A percentile compares a stretch with the other conserved stretches of the same genome.
These are phyloP conservation scores for Scortechinia acanthostroma DNA, from an alignment of 2,329 filamentous ascomycete genomes.

Conservation along the genomic window DNA sequence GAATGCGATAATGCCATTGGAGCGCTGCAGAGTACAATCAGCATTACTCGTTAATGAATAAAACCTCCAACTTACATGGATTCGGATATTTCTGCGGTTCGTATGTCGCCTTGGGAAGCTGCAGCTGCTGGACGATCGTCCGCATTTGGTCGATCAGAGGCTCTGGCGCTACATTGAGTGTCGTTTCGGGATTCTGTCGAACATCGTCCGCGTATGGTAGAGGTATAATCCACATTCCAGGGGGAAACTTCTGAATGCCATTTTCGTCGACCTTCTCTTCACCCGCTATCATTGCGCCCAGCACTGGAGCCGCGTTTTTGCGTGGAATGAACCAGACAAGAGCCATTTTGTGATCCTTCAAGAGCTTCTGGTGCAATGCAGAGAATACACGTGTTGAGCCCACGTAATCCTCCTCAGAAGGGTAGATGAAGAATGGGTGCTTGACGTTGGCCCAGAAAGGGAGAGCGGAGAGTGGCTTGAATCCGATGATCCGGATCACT, in stretches of 20 bases:
- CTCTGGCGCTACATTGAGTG: conserved; percentile 49
- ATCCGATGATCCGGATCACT: conserved; percentile 82
- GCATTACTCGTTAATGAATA: neutral
- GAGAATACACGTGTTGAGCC: conserved; percentile 91
- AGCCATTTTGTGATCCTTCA: conserved; percentile 72
- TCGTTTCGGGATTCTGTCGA: conserved; percentile 62
- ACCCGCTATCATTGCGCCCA: conserved; percentile 78
- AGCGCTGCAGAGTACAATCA: conserved; percentile 35
- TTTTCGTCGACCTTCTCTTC: conserved; percentile 56
- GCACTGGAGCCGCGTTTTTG: conserved; percentile 68
- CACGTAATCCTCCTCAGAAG: conserved; percentile 80
- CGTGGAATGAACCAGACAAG: conserved; percentile 86
- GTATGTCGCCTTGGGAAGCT: conserved; percentile 79
- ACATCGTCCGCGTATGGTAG: conserved; percentile 87
- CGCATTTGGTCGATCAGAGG: conserved; percentile 76
- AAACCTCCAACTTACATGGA: conserved; percentile 34
- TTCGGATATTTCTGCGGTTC: conserved; percentile 86
- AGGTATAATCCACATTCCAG: conserved; percentile 81
- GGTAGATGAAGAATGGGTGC: conserved; percentile 87
- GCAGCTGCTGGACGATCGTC: conserved; percentile 73
- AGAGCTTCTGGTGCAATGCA: conserved; percentile 79
- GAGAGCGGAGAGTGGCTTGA: conserved; percentile 72
- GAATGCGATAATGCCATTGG: conserved; percentile 94
- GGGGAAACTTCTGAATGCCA: conserved; percentile 66
- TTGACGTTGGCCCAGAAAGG: conserved; percentile 79